phyloP scores from a whole-genome alignment of 2,329 filamentous ascomycete genomes.

The Xylariaceae sp. region DNA sequence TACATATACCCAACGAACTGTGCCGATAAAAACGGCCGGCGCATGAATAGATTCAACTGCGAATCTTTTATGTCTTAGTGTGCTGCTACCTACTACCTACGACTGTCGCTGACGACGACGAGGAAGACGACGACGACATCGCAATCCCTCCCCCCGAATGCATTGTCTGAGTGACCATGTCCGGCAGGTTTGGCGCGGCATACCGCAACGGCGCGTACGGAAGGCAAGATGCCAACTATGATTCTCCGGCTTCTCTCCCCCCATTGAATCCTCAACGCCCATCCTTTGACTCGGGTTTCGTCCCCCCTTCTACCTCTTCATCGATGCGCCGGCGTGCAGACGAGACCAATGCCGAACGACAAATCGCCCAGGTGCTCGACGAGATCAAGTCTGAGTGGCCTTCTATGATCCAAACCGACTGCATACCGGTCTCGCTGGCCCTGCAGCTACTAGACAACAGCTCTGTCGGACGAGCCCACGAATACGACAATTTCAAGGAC shows the following conservation, averaged over 20 bases:
- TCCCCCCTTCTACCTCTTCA: constrained; percentile 24
- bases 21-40: neutral
- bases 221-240: constrained; percentile 43
- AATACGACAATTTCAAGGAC: constrained; percentile 77
- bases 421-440: constrained; percentile 89
- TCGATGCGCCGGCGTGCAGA: constrained; percentile 24
- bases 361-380: constrained; percentile 63
- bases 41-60: neutral
- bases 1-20: neutral
- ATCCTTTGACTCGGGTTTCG: constrained; percentile 28
- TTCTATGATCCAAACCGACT: constrained; percentile 82
- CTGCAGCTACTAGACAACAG: constrained; percentile 90
- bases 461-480: constrained; percentile 84
- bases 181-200: constrained; percentile 45
- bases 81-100: neutral
- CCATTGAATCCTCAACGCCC: constrained; percentile 30
- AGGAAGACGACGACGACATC: neutral
- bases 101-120: neutral
- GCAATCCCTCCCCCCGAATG: constrained; percentile 20
- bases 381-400: constrained; percentile 87
- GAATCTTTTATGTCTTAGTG: neutral
- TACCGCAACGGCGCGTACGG: constrained; percentile 43
- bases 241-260: constrained; percentile 36
- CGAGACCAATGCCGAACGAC: constrained; percentile 47
- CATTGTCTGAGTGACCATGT: constrained; percentile 38